Conservation (phyloP, 164 flowering plant species). For the Stephania cephalantha region DNA sequence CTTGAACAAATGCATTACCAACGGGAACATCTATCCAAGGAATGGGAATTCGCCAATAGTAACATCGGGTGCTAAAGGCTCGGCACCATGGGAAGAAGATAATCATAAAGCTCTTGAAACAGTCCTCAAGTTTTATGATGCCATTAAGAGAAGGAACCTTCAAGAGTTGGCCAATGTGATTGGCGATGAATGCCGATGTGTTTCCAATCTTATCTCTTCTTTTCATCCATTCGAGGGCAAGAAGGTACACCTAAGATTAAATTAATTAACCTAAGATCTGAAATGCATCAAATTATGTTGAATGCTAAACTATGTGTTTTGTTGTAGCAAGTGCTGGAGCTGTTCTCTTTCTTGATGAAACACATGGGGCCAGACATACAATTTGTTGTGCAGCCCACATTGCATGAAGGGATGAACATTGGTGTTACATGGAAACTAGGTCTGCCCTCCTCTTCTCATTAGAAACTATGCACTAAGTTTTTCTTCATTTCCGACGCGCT, state of each 20-base stretch:
- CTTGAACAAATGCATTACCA: neutral
- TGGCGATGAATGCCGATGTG: slow-evolving; percentile 54
- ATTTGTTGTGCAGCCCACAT: slow-evolving; percentile 44
- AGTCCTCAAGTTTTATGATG: slow-evolving; percentile 46
- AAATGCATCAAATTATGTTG: neutral
- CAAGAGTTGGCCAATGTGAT: slow-evolving; percentile 40
- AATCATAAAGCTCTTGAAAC: slow-evolving; percentile 34
- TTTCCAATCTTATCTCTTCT: slow-evolving; percentile 42
- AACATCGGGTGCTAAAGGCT: slow-evolving; percentile 8
- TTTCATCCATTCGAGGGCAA: slow-evolving; percentile 43
- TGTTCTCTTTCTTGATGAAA: slow-evolving; percentile 39
- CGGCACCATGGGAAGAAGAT: slow-evolving; percentile 30
- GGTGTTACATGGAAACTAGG: slow-evolving; percentile 55
- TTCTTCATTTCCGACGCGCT: neutral
- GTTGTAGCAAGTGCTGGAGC: slow-evolving; percentile 57
- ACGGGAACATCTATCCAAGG: neutral
- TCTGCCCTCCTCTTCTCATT: slow-evolving; percentile 5
- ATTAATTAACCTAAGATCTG: neutral
- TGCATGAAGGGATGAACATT: slow-evolving; percentile 50
- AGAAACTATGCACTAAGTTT: neutral
- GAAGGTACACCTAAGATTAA: slow-evolving; percentile 30
- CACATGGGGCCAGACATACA: slow-evolving; percentile 38
- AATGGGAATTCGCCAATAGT: slow-evolving; percentile 6
- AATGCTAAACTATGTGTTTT: slow-evolving; percentile 1
- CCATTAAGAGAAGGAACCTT: slow-evolving; percentile 38